phyloP scores from a whole-genome alignment of 2,329 filamentous ascomycete species.

The Stachybotrys chlorohalonatus region DNA sequence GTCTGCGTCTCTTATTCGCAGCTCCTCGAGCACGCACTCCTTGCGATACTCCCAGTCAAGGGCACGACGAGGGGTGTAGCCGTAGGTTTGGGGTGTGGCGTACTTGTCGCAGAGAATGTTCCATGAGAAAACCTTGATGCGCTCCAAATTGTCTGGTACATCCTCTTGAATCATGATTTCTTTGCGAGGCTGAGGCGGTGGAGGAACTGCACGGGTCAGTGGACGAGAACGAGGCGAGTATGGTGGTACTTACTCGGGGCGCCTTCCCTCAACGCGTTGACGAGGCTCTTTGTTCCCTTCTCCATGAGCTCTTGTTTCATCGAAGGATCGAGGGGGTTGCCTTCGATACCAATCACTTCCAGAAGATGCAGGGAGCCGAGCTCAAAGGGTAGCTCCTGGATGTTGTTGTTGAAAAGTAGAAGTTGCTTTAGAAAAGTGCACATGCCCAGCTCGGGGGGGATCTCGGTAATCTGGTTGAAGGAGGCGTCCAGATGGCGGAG shows the following conservation, averaged over 20 bases:
- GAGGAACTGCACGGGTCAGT: slow-evolving; percentile 48
- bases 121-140: slow-evolving; percentile 81
- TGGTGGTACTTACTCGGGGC: slow-evolving; percentile 61
- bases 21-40: slow-evolving; percentile 73
- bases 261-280: slow-evolving; percentile 74
- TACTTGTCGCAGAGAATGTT: slow-evolving; percentile 95
- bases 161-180: slow-evolving; percentile 71
- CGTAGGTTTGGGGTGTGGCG: slow-evolving; percentile 75
- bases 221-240: slow-evolving; percentile 4
- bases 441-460: slow-evolving; percentile 93
- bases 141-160: slow-evolving; percentile 49
- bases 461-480: slow-evolving; percentile 70
- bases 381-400: slow-evolving; percentile 74
- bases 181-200: slow-evolving; percentile 66
- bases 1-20: slow-evolving; percentile 72
- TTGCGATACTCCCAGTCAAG: slow-evolving; percentile 82
- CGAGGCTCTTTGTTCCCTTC: slow-evolving; percentile 75
- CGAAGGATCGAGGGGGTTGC: slow-evolving; percentile 72
- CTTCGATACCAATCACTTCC: slow-evolving; percentile 84
- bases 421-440: slow-evolving; percentile 84
- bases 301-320: slow-evolving; percentile 78
- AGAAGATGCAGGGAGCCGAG: slow-evolving; percentile 82
- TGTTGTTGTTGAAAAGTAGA: slow-evolving; percentile 82
- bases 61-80: slow-evolving; percentile 77
- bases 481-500: slow-evolving; percentile 81